These are phyloP conservation scores for Mixia osmundae DNA, from an alignment of 1,284 basidiomycete species.

Conservation along the genomic window DNA sequence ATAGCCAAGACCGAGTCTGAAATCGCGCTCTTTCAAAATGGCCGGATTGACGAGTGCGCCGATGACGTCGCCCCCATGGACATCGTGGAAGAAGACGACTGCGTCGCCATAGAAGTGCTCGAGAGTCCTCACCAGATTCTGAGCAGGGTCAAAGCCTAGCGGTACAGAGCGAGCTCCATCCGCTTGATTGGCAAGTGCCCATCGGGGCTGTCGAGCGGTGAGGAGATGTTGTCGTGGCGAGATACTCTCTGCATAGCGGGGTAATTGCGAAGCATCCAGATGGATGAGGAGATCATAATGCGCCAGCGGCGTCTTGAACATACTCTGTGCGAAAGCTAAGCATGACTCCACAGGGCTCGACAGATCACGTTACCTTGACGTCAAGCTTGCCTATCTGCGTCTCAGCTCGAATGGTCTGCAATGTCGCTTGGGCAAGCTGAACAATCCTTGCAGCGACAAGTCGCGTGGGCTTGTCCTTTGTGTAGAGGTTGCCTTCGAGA, in stretches of 20 bases:
- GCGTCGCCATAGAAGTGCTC: slow-evolving; percentile 40
- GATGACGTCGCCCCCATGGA: slow-evolving; percentile 50
- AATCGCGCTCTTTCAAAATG: slow-evolving; percentile 29
- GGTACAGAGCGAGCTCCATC: slow-evolving; percentile 20
- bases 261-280: slow-evolving; percentile 38
- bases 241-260: slow-evolving; percentile 38
- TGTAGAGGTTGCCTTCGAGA: slow-evolving; percentile 49
- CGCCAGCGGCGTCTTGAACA: slow-evolving; percentile 59
- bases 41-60: slow-evolving; percentile 69
- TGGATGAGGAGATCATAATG: slow-evolving; percentile 73
- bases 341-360: not conserved
- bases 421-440: slow-evolving; percentile 47
- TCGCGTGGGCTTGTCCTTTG: slow-evolving; percentile 34
- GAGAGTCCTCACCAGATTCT: slow-evolving; percentile 30
- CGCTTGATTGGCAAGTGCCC: slow-evolving; percentile 16
- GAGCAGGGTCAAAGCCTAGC: slow-evolving; percentile 61
- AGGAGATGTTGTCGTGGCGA: slow-evolving; percentile 27
- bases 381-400: slow-evolving; percentile 24
- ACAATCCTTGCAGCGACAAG: slow-evolving; percentile 45
- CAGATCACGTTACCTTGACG: slow-evolving; percentile 29
- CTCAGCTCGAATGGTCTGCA: slow-evolving; percentile 22
- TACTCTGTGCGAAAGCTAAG: slow-evolving; percentile 27
- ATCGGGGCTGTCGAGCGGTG: slow-evolving; percentile 18
- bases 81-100: slow-evolving; percentile 64
- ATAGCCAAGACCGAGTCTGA: slow-evolving; percentile 65